These are phyloP conservation scores for Solanum chmielewskii DNA, from an alignment of 257 asterid genomes.

Conservation along the genomic window DNA sequence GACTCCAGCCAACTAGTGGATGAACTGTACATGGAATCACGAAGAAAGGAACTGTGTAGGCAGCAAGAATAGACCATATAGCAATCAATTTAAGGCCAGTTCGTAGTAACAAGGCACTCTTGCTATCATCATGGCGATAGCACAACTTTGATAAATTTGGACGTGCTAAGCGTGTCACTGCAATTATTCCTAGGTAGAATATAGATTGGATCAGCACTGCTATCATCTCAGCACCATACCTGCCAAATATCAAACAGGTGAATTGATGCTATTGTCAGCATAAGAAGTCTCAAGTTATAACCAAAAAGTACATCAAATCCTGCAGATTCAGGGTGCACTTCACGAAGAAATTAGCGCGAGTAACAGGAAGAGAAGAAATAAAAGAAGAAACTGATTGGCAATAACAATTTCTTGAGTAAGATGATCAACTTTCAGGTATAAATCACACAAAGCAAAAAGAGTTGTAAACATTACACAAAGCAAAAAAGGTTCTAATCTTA, in stretches of 20 bases:
- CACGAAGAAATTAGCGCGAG: background rate
- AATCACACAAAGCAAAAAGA: background rate
- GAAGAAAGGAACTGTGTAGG: constrained; percentile 43
- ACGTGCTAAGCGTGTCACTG: constrained; percentile 50
- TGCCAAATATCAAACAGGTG: constrained; percentile 4
- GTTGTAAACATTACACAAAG: background rate
- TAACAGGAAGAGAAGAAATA: background rate
- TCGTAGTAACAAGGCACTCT: constrained; percentile 31
- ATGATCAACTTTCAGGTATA: background rate
- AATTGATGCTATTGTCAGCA: background rate
- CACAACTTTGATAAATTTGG: constrained; percentile 47
- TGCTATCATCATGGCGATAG: constrained; percentile 40
- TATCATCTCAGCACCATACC: constrained; percentile 56
- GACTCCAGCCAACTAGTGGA: constrained; percentile 60
- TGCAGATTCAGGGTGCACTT: background rate
- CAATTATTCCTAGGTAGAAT: constrained; percentile 47
- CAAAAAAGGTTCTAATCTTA: constrained; percentile 9
- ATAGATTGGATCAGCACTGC: constrained; percentile 30
- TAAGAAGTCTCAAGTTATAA: background rate
- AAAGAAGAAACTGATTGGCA: background rate
- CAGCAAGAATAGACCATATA: constrained; percentile 46
- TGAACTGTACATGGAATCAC: constrained; percentile 51
- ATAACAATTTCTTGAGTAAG: background rate
- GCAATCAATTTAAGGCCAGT: constrained; percentile 48
- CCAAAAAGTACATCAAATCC: background rate